Percentiles rank a stretch among this genome's conserved stretches.
Evolutionary conservation across 2,329 filamentous ascomycete species (phyloP).

Genomic region (Annulohypoxylon truncatum): DNA sequence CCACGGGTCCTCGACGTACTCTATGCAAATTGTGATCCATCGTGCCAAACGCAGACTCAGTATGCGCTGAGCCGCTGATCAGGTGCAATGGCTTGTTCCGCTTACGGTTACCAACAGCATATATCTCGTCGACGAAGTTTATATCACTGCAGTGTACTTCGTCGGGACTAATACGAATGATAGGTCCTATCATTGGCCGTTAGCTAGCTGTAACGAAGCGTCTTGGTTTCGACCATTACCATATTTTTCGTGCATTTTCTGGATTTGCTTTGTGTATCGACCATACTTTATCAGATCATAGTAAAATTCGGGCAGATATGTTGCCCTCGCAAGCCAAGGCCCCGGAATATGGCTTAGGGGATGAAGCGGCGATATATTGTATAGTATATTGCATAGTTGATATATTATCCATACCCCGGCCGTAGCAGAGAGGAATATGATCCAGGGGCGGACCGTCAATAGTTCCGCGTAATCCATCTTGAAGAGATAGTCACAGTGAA

Average conservation of each 20-base stretch:
- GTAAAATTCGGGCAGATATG: constrained; percentile 54
- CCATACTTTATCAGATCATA: constrained; percentile 53
- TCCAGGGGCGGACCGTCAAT: not conserved
- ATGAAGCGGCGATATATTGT: constrained; percentile 56
- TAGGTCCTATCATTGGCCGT: constrained; percentile 46
- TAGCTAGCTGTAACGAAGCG: not conserved
- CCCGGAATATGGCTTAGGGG: constrained; percentile 54
- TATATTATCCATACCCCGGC: constrained; percentile 48
- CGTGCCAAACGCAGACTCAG: constrained; percentile 40
- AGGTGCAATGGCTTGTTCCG: constrained; percentile 44
- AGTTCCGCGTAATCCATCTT: not conserved
- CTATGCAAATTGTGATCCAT: constrained; percentile 51
- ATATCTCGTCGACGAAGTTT: constrained; percentile 54
- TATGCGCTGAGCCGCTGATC: constrained; percentile 33
- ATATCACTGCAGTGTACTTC: constrained; percentile 55
- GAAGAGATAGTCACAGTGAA: not conserved
- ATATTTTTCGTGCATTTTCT: constrained; percentile 54
- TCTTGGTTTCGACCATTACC: constrained; percentile 39
- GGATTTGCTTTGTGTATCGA: constrained; percentile 51
- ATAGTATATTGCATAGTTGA: constrained; percentile 45
- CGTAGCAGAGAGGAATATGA: constrained; percentile 12
- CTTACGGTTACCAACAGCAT: constrained; percentile 45
- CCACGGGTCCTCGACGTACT: constrained; percentile 47
- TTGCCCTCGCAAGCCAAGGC: constrained; percentile 52
- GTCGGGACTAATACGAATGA: constrained; percentile 55